Conservation (phyloP, 2,329 filamentous ascomycete genomes). For the Ophiostoma angusticollis region DNA sequence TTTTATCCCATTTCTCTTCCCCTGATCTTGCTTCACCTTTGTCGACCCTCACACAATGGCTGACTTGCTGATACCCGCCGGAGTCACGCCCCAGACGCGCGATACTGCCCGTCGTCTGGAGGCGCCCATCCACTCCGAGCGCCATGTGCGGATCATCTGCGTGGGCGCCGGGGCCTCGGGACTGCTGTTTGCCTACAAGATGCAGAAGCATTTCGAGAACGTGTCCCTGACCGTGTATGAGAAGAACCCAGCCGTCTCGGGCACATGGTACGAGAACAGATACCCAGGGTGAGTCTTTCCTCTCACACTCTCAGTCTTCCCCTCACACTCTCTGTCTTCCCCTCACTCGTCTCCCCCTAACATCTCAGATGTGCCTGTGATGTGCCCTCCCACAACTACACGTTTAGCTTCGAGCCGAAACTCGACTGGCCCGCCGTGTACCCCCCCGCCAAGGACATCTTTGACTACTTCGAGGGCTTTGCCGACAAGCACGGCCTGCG, state of each 20-base stretch:
- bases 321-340: not conserved
- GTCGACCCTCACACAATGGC: slow-evolving; percentile 5
- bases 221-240: slow-evolving; percentile 28
- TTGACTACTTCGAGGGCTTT: slow-evolving; percentile 22
- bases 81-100: slow-evolving; percentile 1
- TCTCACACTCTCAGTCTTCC: not conserved
- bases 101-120: slow-evolving; percentile 11
- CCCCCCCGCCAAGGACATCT: slow-evolving; percentile 15
- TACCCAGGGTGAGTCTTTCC: slow-evolving; percentile 24
- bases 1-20: not conserved
- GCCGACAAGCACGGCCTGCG: slow-evolving; percentile 22
- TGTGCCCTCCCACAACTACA: slow-evolving; percentile 39
- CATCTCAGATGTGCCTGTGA: slow-evolving; percentile 30
- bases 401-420: slow-evolving; percentile 16
- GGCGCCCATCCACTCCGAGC: slow-evolving; percentile 13
- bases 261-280: slow-evolving; percentile 40
- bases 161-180: slow-evolving; percentile 36
- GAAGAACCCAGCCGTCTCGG: slow-evolving; percentile 32
- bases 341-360: not conserved
- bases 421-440: slow-evolving; percentile 22
- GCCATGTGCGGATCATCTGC: slow-evolving; percentile 23
- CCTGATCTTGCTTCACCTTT: not conserved
- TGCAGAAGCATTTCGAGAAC: slow-evolving; percentile 28
- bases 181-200: slow-evolving; percentile 33
- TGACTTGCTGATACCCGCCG: slow-evolving; percentile 3